phyloP scores from a whole-genome alignment of 2,329 filamentous ascomycete species.

The Botrytis galanthina region DNA sequence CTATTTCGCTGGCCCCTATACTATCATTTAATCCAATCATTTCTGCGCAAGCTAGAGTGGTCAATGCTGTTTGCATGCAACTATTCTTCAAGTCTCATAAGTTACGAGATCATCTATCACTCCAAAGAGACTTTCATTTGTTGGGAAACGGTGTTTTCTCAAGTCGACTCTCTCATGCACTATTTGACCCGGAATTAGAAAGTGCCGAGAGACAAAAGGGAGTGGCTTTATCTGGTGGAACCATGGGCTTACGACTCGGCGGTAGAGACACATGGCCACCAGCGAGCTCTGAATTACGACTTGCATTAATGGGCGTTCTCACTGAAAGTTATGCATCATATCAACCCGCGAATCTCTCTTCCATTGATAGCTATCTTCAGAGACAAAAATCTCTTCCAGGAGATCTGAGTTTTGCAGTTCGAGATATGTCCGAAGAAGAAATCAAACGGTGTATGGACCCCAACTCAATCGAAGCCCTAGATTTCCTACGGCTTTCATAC shows the following conservation, averaged over 20 bases:
- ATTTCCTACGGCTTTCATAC: constrained; percentile 87
- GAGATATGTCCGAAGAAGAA: constrained; percentile 74
- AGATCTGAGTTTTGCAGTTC: constrained; percentile 77
- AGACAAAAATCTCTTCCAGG: constrained; percentile 54
- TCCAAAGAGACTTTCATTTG: constrained; percentile 80
- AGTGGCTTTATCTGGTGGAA: constrained; percentile 63
- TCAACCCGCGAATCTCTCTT: constrained; percentile 29
- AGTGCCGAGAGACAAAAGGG: constrained; percentile 73
- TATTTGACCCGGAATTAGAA: constrained; percentile 81
- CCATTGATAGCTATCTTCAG: constrained; percentile 37
- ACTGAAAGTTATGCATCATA: constrained; percentile 63
- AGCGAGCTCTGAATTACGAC: constrained; percentile 85
- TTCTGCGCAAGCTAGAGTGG: constrained; percentile 68
- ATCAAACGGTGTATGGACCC: constrained; percentile 82
- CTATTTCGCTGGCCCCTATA: constrained; percentile 54
- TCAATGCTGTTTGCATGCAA: constrained; percentile 74
- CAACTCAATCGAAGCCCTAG: constrained; percentile 80
- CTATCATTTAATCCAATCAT: constrained; percentile 76
- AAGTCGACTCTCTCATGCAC: constrained; percentile 72
- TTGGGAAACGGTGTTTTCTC: constrained; percentile 83
- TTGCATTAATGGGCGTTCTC: constrained; percentile 83
- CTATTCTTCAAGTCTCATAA: constrained; percentile 74
- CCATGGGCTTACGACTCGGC: constrained; percentile 82
- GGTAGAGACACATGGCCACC: constrained; percentile 85
- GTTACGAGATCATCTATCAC: constrained; percentile 66